Conservation (phyloP, 352 stramenopile species). For the Pythium aphanidermatum region DNA sequence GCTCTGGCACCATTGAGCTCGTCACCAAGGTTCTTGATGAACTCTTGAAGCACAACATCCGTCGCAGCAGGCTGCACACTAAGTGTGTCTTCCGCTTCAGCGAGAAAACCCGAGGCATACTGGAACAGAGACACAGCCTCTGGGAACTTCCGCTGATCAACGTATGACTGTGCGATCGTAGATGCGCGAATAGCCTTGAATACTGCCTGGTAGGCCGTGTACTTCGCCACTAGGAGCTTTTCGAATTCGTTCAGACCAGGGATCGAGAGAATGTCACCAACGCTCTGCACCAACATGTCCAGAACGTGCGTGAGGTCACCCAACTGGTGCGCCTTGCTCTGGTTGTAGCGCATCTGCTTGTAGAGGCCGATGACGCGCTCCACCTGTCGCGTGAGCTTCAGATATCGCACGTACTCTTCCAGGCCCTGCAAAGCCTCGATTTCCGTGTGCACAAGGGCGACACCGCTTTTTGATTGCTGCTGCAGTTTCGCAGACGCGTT, state of each 20-base stretch:
- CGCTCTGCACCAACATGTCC: constrained; percentile 77
- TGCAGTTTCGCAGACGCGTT: constrained; percentile 53
- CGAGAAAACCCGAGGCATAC: constrained; percentile 54
- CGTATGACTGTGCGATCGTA: constrained; percentile 62
- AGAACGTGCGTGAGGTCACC: constrained; percentile 76
- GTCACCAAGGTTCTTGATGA: constrained; percentile 48
- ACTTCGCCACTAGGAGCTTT: constrained; percentile 41
- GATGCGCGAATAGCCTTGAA: constrained; percentile 60
- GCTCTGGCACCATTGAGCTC: constrained; percentile 62
- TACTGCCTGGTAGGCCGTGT: constrained; percentile 61
- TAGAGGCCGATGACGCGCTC: constrained; percentile 58
- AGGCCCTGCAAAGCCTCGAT: constrained; percentile 57
- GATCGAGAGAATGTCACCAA: constrained; percentile 71
- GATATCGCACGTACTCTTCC: constrained; percentile 69
- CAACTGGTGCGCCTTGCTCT: constrained; percentile 33
- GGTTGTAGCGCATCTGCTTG: constrained; percentile 46
- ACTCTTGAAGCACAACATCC: constrained; percentile 54
- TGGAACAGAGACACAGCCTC: constrained; percentile 70
- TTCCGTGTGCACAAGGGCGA: constrained; percentile 61
- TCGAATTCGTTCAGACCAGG: constrained; percentile 51
- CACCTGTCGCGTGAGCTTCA: constrained; percentile 71
- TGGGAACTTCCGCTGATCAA: constrained; percentile 56
- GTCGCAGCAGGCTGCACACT: constrained; percentile 48
- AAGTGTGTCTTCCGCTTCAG: constrained; percentile 54
- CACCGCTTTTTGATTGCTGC: constrained; percentile 74